Base-by-base conservation (phyloP, 345 rosid species). In the Boechera stricta region DNA sequence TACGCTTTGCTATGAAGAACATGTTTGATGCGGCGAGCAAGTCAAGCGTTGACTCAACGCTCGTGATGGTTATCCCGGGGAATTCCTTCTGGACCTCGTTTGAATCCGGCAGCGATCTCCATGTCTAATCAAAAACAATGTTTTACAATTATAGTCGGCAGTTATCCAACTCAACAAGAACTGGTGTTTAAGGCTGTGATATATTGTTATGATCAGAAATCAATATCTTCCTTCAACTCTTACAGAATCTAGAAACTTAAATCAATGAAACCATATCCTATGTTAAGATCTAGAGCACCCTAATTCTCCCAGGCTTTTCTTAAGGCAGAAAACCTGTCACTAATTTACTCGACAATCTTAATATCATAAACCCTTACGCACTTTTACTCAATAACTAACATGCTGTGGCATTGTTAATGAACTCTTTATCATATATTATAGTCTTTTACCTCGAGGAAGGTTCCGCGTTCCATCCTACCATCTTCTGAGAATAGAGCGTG, bases 1-100 rank as follows among this genome's bases (percentile, higher is more conserved):
- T 94, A 76, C 96, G 89, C 82, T 90, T 94, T 2, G 98, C 98
- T 12, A 91, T 90, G 74, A 92, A 90, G 85, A 90, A 92, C 88
- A 92, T 82, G 82, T 94, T 94, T 10, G 88, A 82, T 51, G 92
- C 84, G 7, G 87, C 91, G 52, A 94, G 85, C 59, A 76, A 79
- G 29, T 94, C 98, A 1, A 92, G 80, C 3, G 89, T 92, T 53
- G 87, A 75, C 56, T 94, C 96, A 0, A 84, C 84, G 15, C 79
- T 82, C 66, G 77, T 84, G 81, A 94, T 71, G 10, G 73, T 86
- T 61, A 87, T 64, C 65, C 81, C 88, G 15, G 97, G 87, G 62
- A 94, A 88, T 38, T 92, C 98, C 77, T 79, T 92, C 11, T 81
- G 86, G 48, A 90, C 87, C 83, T 94, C 97, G 18, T 92, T 90